A percentile compares a stretch with the other conserved stretches of the same genome.
Evolutionary conservation across 2,329 filamentous ascomycete genomes (phyloP).

Genomic region (Podosphaera xanthii): DNA sequence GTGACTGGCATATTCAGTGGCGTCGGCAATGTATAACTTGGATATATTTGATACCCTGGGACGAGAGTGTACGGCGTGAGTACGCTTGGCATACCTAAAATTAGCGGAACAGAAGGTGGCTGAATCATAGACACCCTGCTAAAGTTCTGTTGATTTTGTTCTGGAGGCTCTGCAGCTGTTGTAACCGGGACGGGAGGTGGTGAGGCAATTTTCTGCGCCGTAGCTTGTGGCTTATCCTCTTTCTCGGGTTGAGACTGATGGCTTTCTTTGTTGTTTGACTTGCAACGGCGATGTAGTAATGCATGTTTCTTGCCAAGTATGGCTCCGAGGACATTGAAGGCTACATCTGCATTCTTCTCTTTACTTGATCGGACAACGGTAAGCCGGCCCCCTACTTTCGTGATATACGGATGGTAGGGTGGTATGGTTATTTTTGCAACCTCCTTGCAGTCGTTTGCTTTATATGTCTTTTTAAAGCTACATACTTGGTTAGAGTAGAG

Average conservation of each 20-base stretch:
- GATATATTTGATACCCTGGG: no score
- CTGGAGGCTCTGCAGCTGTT: no score
- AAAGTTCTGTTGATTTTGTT: no score
- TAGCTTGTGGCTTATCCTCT: no score
- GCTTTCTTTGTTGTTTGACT: not conserved
- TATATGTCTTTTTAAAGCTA: constrained; percentile 44
- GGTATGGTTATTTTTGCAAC: constrained; percentile 32
- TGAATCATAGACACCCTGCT: no score
- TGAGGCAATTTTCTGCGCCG: no score
- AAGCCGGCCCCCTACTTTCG: constrained; percentile 13
- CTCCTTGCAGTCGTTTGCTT: constrained; percentile 47
- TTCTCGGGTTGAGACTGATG: not conserved
- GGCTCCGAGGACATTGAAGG: constrained; percentile 9
- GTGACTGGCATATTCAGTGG: no score
- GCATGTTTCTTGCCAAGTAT: constrained; percentile 4
- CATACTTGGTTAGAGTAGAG: not conserved
- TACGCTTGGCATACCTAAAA: no score
- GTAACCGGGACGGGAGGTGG: no score
- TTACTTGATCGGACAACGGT: constrained; percentile 12
- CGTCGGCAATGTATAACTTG: no score
- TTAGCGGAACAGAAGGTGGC: no score
- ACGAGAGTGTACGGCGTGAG: no score
- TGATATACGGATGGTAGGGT: constrained; percentile 11
- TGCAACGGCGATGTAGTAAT: not conserved
- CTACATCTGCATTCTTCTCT: constrained; percentile 4